Conservation (phyloP, 139 green algal species). For the Yamagishiella unicocca region DNA sequence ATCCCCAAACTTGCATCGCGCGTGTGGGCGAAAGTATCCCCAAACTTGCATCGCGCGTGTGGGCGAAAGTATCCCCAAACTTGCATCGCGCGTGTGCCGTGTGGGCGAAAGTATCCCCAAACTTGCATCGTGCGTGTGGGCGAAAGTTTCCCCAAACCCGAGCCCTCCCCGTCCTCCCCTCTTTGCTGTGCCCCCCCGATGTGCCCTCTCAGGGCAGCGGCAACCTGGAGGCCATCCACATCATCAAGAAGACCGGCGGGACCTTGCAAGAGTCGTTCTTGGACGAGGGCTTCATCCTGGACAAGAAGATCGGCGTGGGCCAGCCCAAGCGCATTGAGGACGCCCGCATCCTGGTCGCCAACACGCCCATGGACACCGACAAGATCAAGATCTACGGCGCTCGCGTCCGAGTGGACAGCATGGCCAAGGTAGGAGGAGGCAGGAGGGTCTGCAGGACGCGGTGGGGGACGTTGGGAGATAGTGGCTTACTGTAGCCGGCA, state of each 20-base stretch:
- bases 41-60: too few relatives aligned
- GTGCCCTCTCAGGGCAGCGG: constrained; percentile 54
- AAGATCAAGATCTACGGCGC: constrained; percentile 99
- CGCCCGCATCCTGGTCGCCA: constrained; percentile 98
- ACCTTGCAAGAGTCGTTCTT: constrained; percentile 96
- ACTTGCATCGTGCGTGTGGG: too few relatives aligned
- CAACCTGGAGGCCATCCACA: constrained; percentile 98
- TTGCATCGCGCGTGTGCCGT: too few relatives aligned
- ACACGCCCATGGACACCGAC: constrained; percentile 99
- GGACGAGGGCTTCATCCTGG: constrained; percentile 99
- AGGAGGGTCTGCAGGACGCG: too few relatives aligned
- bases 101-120: too few relatives aligned
- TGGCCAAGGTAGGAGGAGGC: constrained; percentile 89
- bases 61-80: too few relatives aligned
- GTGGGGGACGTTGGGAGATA: too few relatives aligned
- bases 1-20: too few relatives aligned
- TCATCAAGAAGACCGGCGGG: constrained; percentile 98
- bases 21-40: too few relatives aligned
- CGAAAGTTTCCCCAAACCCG: too few relatives aligned
- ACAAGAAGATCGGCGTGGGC: constrained; percentile 98
- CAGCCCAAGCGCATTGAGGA: constrained; percentile 96
- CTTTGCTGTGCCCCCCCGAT: background rate
- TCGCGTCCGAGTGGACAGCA: constrained; percentile 81
- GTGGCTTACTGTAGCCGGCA: too few relatives aligned
- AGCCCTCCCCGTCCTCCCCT: too few relatives aligned